A percentile compares a stretch with the other conserved stretches of the same genome.
Evolutionary conservation across 2,329 filamentous ascomycete genomes (phyloP).

Genomic region (Pestalotiopsis fici): DNA sequence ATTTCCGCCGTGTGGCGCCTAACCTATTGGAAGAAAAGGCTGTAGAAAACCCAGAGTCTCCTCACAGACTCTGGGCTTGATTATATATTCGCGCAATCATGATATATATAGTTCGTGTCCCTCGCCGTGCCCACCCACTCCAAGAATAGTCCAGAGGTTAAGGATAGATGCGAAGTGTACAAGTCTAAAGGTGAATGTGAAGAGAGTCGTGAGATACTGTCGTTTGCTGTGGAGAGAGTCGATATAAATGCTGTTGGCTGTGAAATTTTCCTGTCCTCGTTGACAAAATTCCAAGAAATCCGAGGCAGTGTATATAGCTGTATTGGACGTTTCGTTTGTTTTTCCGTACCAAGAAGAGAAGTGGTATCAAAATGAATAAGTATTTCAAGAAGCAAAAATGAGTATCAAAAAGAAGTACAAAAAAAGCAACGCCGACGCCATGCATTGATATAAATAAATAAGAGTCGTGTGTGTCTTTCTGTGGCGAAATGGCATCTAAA

Average conservation of each 20-base stretch:
- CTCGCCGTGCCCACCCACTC: neutral
- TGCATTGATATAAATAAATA: slow-evolving; percentile 31
- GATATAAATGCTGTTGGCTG: slow-evolving; percentile 2
- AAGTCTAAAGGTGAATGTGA: slow-evolving; percentile 14
- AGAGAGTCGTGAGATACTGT: neutral
- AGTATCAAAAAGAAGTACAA: slow-evolving; percentile 17
- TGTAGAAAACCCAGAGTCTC: neutral
- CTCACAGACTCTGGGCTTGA: neutral
- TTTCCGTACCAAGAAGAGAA: slow-evolving; percentile 17
- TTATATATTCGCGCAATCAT: neutral
- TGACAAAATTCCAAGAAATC: neutral
- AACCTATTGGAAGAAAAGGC: neutral
- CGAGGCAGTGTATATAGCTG: slow-evolving; percentile 5
- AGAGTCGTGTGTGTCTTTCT: slow-evolving; percentile 19
- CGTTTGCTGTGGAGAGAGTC: neutral
- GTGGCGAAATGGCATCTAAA: slow-evolving; percentile 36
- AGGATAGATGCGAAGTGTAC: slow-evolving; percentile 24
- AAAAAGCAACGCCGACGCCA: slow-evolving; percentile 32
- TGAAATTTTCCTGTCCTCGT: neutral
- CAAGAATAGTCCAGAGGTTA: neutral
- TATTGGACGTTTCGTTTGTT: neutral
- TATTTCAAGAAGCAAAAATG: no score
- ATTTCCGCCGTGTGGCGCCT: neutral
- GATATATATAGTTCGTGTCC: neutral
- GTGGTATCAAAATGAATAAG: slow-evolving; percentile 26